A percentile compares a stretch with the other conserved stretches of the same genome.
Conservation (phyloP, 306 rosid species). For the Glycine tomentella region DNA sequence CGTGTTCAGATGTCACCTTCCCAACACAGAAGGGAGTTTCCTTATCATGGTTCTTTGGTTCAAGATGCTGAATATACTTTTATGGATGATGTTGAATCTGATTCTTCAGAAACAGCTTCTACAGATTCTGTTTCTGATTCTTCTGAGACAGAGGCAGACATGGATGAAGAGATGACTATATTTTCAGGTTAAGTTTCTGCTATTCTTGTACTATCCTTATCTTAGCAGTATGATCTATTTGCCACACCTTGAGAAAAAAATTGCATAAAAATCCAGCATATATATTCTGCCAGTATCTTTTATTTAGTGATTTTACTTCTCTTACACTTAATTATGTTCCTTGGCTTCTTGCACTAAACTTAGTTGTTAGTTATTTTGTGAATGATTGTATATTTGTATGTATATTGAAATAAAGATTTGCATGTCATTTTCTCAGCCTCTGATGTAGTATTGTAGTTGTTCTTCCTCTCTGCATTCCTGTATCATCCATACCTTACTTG, state of each 20-base stretch:
- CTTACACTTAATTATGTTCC: too few relatives aligned
- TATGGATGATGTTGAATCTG: conserved; percentile 63
- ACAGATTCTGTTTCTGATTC: conserved; percentile 70
- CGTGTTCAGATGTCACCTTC: conserved; percentile 61
- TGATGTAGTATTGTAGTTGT: not conserved
- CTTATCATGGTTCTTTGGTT: conserved; percentile 59
- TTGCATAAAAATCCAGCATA: not conserved
- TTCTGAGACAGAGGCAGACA: conserved; percentile 77
- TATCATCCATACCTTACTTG: conserved; percentile 11
- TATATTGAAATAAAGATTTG: too few relatives aligned
- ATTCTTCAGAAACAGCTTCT: conserved; percentile 70
- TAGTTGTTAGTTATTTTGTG: too few relatives aligned
- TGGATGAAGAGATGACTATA: conserved; percentile 66
- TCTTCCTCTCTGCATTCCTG: conserved; percentile 15
- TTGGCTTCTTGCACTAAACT: too few relatives aligned
- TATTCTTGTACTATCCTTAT: conserved; percentile 23
- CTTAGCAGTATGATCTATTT: not conserved
- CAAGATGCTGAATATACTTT: conserved; percentile 70
- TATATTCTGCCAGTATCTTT: too few relatives aligned
- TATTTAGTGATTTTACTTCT: too few relatives aligned
- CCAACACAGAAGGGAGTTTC: conserved; percentile 52
- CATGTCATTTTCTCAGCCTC: not conserved
- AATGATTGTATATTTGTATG: too few relatives aligned
- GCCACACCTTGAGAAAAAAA: not conserved
- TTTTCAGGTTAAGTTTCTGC: conserved; percentile 67